Conservation (phyloP, 352 stramenopile genomes). For the Pythium insidiosum region DNA sequence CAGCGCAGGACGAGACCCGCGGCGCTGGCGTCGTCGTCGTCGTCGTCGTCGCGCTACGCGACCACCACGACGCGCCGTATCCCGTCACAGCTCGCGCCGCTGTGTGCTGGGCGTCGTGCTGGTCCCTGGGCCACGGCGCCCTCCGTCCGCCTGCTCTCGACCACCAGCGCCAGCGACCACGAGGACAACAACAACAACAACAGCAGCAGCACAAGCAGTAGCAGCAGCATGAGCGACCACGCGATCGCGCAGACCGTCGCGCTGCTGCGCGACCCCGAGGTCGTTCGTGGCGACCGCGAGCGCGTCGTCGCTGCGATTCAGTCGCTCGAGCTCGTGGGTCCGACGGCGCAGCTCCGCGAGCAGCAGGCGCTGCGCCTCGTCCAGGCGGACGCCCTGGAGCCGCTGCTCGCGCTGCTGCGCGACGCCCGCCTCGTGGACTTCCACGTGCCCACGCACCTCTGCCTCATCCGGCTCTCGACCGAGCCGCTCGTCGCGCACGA, state of each 20-base stretch:
- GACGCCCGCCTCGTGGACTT: conserved; percentile 47
- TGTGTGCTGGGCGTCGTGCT: no score
- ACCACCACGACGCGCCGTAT: no score
- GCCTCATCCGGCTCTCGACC: conserved; percentile 50
- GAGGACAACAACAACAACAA: background rate
- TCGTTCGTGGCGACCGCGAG: conserved; percentile 9
- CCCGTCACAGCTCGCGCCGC: no score
- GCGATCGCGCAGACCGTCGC: conserved; percentile 14
- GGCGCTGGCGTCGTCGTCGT: background rate
- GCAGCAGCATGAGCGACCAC: no score
- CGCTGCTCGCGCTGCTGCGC: conserved; percentile 36
- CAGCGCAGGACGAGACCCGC: background rate
- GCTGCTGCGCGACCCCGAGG: conserved; percentile 8
- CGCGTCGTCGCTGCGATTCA: conserved; percentile 12
- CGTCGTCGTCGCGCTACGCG: no score
- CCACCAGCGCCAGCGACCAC: background rate
- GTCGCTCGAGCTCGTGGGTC: conserved; percentile 3
- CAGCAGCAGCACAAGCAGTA: no score
- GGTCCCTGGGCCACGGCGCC: no score
- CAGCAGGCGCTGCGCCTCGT: conserved; percentile 43
- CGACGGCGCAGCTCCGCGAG: conserved; percentile 19
- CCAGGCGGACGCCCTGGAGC: conserved; percentile 36
- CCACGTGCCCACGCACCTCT: conserved; percentile 52
- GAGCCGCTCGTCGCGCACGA: conserved; percentile 45
- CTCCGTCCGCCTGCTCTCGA: no score